Conservation (phyloP, 331 rosid species). For the Acacia pycnantha region DNA sequence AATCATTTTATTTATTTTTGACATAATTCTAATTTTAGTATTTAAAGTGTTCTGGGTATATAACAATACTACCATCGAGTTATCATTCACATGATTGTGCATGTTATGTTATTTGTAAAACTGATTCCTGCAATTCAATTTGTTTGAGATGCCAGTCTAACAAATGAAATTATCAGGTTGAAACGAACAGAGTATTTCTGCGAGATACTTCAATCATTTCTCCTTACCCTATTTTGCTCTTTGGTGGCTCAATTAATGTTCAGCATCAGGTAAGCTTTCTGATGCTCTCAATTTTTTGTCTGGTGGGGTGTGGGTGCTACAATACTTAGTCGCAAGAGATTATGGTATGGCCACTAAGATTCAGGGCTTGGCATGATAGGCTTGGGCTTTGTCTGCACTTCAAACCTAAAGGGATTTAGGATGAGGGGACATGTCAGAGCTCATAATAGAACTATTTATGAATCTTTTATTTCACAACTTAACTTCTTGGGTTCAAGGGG, state of each 20-base stretch:
- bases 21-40: background rate
- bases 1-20: conserved; percentile 5
- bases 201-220: conserved; percentile 84
- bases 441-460: background rate
- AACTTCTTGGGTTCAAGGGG: background rate
- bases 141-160: conserved; percentile 16
- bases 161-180: conserved; percentile 58
- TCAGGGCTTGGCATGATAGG: background rate
- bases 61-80: background rate
- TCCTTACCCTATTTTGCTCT: conserved; percentile 89
- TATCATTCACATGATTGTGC: conserved; percentile 19
- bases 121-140: conserved; percentile 12
- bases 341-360: background rate
- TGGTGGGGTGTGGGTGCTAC: background rate
- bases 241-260: conserved; percentile 85
- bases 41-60: background rate
- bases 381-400: background rate
- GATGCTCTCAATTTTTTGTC: background rate
- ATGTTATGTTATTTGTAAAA: background rate
- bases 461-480: background rate
- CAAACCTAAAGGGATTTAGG: background rate
- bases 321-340: background rate
- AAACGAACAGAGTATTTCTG: conserved; percentile 79
- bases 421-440: background rate
- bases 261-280: conserved; percentile 77